Evolutionary conservation across 2,329 filamentous ascomycete genomes (phyloP), one percentile per base, ranked within the genome.

Genomic region (Ophiostoma piceae): DNA sequence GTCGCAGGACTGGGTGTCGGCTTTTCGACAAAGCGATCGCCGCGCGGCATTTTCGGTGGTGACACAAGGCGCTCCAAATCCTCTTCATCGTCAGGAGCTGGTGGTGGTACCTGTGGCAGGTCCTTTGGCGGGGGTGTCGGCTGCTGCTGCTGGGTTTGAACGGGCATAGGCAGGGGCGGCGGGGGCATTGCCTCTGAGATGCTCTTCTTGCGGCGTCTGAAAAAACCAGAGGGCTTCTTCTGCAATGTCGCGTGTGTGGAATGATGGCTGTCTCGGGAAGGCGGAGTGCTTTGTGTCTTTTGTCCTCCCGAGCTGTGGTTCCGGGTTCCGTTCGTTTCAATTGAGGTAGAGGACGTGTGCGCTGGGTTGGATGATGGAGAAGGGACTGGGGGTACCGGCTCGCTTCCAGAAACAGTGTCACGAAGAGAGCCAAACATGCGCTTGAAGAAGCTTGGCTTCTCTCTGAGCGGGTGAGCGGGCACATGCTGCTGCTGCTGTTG

Each of bases 221-320:
- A 98, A 81, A 99, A 98, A 0, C 92, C 94, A 0, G 94, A 96
- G 3, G 92, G 87, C 79, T 97, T 97, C 82, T 97, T 97, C 75
- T 92, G 91, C 68, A 97, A 81, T 26, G 75, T 75, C 6, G 82
- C 80, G 70, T 84, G 82, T 19, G 82, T 78, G 26, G 78, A 75
- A 69, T 81, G 82, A 67, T 83, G 81, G 43, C 84, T 83, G 73
- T 87, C 84, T 71, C 84, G 79, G 4, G 84, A 84, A 1, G 84
- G 83, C 47, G 84, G 82, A 29, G 81, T 79, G 54, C 83, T 80
- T 57, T 78, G 76, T 19, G 81, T 74, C 75, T 85, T 87, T 73
- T 84, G 82, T 67, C 79, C 82, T 67, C 80, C 78, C 70, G 81
- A 80, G 70, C 83, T 80, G 67, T 77, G 80, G 72, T 77, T 81